Evolutionary conservation across 148 eudicot genomes (phyloP), one percentile per base, ranked within the genome.

Genomic region (Fagopyrum esculentum): DNA sequence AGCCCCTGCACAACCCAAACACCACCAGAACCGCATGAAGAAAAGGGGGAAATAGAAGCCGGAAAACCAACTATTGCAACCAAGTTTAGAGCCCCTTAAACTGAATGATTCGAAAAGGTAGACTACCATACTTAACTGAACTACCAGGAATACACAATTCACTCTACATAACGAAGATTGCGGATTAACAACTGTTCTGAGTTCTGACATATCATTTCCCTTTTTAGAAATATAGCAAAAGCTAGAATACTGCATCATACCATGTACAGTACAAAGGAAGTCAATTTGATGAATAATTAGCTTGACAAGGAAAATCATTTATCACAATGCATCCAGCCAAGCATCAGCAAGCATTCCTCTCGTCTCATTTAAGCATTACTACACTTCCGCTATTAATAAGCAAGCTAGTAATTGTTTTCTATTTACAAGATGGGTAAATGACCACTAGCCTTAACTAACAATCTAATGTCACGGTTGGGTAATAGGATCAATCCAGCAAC

Each of bases 1-100:
- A 60, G 40, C 66, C 66, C 66, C 66, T 60, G 66, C 66, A 60
- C 40, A 26, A 8, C 9, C 66, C 40, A 60, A 60, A 60, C 66
- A 60, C 66, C 43, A 60, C 35, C 66, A 60, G 6, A 11, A 26
- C 40, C 35, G 26, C 66, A 26, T 22, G 6, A 60, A 22, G 40
- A 60, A 60, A 6, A 49, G 12, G 52, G 12, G 12, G 35, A 66
- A 66, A 66, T n/a, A 6, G 29, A 6, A 6, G 64, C 22, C 43
- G 60, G 60, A 17, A 55, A n/a, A 55, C 6, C 5, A 1, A 35
- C 40, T 35, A 35, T 35, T 35, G 13, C 40, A 35, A 13, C 46
- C 45, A 66, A 40, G 40, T 9, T 60, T 60, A 22, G 40, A 59
- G 61, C 63, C 19, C 30, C 63, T 57, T 57, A 57, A 17, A 17